Percentiles rank a stretch among this genome's conserved stretches.
These are phyloP conservation scores for Harringtonia aguacate DNA, from an alignment of 2,329 filamentous ascomycete genomes.

Conservation along the genomic window DNA sequence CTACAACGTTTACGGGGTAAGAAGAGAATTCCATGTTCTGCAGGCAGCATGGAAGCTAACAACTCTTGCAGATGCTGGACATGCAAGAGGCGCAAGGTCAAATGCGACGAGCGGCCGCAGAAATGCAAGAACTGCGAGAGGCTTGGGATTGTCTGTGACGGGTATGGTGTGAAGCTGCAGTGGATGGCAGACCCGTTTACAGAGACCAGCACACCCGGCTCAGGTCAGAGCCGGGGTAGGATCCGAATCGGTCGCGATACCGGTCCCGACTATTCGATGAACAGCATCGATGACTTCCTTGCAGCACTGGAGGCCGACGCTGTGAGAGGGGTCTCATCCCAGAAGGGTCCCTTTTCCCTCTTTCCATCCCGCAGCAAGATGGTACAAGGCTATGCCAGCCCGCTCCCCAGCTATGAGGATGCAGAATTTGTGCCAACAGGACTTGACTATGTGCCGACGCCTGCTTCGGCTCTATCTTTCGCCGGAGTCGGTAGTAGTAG, in stretches of 20 bases:
- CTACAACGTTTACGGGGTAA: constrained; percentile 1
- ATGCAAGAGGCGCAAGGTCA: constrained; percentile 10
- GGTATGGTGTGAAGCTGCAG: constrained; percentile 5
- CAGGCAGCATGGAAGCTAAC: neutral
- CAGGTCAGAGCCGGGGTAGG: neutral
- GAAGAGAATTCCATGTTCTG: neutral
- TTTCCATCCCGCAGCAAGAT: too few species aligned
- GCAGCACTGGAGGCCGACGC: neutral
- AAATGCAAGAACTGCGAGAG: constrained; percentile 9
- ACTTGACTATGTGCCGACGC: too few species aligned
- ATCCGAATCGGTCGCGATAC: neutral
- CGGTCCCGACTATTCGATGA: neutral
- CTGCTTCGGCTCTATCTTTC: too few species aligned
- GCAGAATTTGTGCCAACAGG: too few species aligned
- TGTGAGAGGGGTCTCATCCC: neutral
- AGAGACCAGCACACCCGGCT: too few species aligned
- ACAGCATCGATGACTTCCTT: neutral
- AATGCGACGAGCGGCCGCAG: constrained; percentile 10
- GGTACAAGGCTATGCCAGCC: neutral
- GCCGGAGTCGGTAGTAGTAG: too few species aligned
- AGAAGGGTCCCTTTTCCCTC: neutral
- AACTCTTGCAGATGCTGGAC: constrained; percentile 4
- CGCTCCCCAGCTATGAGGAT: neutral
- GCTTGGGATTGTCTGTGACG: constrained; percentile 2
- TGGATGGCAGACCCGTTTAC: constrained; percentile 2